Percentiles rank a stretch among this genome's conserved stretches.
Evolutionary conservation across 441 rosid genomes (phyloP).

Genomic region (Viola pubescens): DNA sequence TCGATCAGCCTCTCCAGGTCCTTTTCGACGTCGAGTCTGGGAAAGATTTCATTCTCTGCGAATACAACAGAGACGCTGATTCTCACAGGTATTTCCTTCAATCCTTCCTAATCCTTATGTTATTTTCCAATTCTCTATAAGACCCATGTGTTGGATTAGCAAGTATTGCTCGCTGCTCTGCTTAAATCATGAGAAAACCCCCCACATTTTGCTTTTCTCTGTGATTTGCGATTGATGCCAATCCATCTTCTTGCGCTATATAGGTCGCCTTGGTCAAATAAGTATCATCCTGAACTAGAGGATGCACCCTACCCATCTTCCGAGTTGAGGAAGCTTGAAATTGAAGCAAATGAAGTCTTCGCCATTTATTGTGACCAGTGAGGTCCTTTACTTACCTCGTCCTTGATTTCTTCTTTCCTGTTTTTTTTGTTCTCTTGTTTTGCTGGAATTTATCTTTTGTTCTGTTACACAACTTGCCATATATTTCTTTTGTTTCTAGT

Average conservation of each 20-base stretch:
- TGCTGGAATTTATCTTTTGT: not conserved
- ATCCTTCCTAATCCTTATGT: not conserved
- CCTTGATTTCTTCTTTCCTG: constrained; percentile 19
- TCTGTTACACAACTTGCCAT: too few species aligned
- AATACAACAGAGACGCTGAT: constrained; percentile 97
- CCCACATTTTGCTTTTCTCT: not conserved
- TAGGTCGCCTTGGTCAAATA: constrained; percentile 94
- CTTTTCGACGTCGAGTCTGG: constrained; percentile 48
- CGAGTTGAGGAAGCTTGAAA: constrained; percentile 76
- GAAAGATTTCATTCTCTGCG: constrained; percentile 85
- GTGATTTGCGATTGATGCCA: not conserved
- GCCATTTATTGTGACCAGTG: constrained; percentile 95
- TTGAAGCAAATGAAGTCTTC: constrained; percentile 85
- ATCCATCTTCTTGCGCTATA: constrained; percentile 11
- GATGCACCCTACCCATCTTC: constrained; percentile 74
- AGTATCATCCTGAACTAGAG: constrained; percentile 66
- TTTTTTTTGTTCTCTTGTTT: not conserved
- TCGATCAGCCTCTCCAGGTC: constrained; percentile 94
- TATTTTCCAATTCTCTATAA: too few species aligned
- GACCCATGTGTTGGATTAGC: too few species aligned
- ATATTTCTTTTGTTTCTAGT: too few species aligned
- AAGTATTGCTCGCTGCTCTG: not conserved
- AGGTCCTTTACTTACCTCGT: constrained; percentile 87
- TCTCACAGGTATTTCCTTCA: constrained; percentile 54
- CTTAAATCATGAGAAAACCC: not conserved